Evolutionary conservation across 1,139 yeast species (phyloP).

Genomic region (Yamadazyma dendronema): DNA sequence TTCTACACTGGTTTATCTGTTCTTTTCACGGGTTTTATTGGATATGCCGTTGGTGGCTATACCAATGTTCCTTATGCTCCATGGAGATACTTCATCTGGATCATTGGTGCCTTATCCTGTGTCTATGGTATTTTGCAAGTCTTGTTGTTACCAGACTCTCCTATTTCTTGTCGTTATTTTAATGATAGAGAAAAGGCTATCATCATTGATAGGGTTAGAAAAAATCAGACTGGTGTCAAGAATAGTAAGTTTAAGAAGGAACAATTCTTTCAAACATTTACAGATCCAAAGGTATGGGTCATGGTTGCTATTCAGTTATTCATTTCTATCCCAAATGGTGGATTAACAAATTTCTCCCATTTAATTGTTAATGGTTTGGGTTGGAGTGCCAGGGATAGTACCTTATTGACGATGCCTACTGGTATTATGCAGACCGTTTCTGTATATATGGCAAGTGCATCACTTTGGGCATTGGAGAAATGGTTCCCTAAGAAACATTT

Average conservation of each 20-base stretch:
- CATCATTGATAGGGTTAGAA: slow-evolving; percentile 29
- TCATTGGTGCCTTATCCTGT: slow-evolving; percentile 21
- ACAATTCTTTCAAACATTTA: slow-evolving; percentile 11
- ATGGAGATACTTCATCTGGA: slow-evolving; percentile 23
- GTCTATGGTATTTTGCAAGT: slow-evolving; percentile 17
- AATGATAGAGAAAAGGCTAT: slow-evolving; percentile 25
- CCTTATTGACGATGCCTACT: slow-evolving; percentile 10
- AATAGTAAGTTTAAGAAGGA: slow-evolving; percentile 21
- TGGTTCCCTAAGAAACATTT: slow-evolving; percentile 12
- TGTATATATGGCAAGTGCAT: slow-evolving; percentile 10
- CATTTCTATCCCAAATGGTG: slow-evolving; percentile 28
- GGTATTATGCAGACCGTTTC: slow-evolving; percentile 12
- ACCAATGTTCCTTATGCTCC: slow-evolving; percentile 18
- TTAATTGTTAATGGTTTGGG: slow-evolving; percentile 26
- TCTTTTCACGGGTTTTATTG: slow-evolving; percentile 22
- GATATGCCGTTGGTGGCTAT: slow-evolving; percentile 20
- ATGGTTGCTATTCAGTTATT: slow-evolving; percentile 18
- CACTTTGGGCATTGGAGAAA: slow-evolving; percentile 10
- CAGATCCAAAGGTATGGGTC: slow-evolving; percentile 13
- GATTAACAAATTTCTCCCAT: slow-evolving; percentile 24
- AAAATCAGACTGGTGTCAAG: slow-evolving; percentile 30
- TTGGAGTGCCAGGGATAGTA: slow-evolving; percentile 11
- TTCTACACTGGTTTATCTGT: slow-evolving; percentile 26
- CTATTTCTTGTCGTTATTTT: slow-evolving; percentile 22
- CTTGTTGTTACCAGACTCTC: slow-evolving; percentile 23